These are phyloP conservation scores for Acacia acuminata DNA, from an alignment of 306 rosid genomes.

Conservation along the genomic window DNA sequence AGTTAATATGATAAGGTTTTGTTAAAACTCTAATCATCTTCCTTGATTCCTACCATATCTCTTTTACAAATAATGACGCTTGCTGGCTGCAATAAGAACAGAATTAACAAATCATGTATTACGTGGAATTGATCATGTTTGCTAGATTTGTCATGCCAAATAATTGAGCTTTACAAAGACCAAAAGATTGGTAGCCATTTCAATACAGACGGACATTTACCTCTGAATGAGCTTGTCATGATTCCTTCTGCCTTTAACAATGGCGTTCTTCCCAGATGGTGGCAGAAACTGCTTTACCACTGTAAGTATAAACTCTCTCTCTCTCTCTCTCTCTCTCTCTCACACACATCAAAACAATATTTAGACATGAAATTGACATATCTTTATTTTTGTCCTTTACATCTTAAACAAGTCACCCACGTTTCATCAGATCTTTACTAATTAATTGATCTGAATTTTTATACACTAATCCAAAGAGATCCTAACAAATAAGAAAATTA, in stretches of 20 bases:
- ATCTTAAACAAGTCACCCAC: neutral
- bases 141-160: neutral
- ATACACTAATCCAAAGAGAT: too few species aligned
- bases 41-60: too few species aligned
- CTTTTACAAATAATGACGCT: too few species aligned
- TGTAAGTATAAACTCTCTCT: neutral
- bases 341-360: too few species aligned
- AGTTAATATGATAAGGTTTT: too few species aligned
- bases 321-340: neutral
- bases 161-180: neutral
- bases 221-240: neutral
- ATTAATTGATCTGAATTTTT: too few species aligned
- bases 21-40: too few species aligned
- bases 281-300: neutral
- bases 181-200: neutral
- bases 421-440: too few species aligned
- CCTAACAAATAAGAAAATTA: too few species aligned
- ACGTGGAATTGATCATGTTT: neutral
- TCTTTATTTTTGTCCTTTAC: too few species aligned
- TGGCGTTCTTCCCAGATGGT: neutral
- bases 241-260: neutral
- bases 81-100: too few species aligned
- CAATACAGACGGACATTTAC: neutral
- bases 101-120: too few species aligned
- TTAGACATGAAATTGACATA: neutral